A percentile compares a stretch with the other conserved stretches of the same genome.
phyloP scores from a whole-genome alignment of 768 basidiomycete species.

The Ramaria sp. region DNA sequence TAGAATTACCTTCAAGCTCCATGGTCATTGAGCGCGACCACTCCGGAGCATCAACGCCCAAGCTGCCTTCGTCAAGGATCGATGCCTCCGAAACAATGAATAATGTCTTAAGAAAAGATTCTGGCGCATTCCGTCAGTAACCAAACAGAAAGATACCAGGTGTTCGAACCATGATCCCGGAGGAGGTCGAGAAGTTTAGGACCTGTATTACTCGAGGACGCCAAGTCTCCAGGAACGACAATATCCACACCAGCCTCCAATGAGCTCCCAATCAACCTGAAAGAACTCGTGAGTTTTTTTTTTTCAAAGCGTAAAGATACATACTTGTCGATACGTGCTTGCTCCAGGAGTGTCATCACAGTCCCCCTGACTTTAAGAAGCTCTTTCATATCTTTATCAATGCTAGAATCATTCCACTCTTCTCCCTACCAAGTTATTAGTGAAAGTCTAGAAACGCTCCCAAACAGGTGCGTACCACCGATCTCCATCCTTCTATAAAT shows the following conservation, averaged over 20 bases:
- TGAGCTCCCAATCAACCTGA: constrained; percentile 61
- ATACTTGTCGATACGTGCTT: constrained; percentile 67
- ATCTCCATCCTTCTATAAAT: constrained; percentile 61
- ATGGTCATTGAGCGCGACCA: constrained; percentile 43
- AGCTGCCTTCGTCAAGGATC: constrained; percentile 35
- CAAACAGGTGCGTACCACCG: constrained; percentile 38
- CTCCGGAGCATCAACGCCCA: constrained; percentile 26
- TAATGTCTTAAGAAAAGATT: constrained; percentile 51
- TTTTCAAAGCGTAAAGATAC: constrained; percentile 12
- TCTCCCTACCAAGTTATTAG: constrained; percentile 28
- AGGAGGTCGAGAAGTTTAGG: constrained; percentile 7
- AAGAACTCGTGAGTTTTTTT: neutral
- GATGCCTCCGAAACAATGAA: constrained; percentile 73
- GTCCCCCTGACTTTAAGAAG: constrained; percentile 49
- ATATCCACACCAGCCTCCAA: constrained; percentile 69
- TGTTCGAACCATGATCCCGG: neutral
- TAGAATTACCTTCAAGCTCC: constrained; percentile 32
- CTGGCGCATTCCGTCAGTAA: constrained; percentile 25
- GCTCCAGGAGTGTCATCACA: constrained; percentile 61
- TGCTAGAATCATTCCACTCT: constrained; percentile 51
- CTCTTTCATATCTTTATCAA: constrained; percentile 49
- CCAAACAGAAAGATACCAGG: neutral
- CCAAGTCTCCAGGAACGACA: constrained; percentile 31
- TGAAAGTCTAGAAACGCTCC: neutral
- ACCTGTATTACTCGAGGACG: constrained; percentile 13